Base-by-base conservation (phyloP, 2,329 filamentous ascomycete species). In the Colletotrichum spaethianum region DNA sequence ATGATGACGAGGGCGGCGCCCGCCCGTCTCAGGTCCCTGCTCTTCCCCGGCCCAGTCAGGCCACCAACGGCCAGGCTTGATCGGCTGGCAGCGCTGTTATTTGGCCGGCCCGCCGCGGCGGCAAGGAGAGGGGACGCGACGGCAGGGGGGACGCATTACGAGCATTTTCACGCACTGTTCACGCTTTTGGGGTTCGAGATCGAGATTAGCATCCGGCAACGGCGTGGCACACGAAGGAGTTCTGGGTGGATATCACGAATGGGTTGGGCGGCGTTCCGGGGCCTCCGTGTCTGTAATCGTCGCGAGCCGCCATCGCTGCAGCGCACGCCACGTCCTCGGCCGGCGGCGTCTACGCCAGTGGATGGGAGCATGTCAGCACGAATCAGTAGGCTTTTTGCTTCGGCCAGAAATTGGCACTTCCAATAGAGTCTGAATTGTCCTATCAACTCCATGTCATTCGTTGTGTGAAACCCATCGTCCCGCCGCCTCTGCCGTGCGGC, bases 21-120 rank as follows among this genome's bases (percentile, higher is more conserved):
- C 78, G 81, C 65, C 83, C 84, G 23, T 65, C 70, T 59, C 78
- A 83, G 53, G 78, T 86, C 57, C 87, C 87, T n/a, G 78, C 81
- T 53, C 74, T 89, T 62, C 86, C 87, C 38, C 68, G 76, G 6
- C 66, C 44, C 28, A 70, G 57, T 40, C 48, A 73, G 56, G 67
- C 56, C 33, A 68, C 69, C 46, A 74, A 75, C 57, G 73, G 73
- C 42, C 64, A 67, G 69, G 73, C 62, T 31, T 75, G 65, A 74
- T 23, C 16, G 48, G 55, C 38, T 57, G 23, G 7, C 31, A 6
- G 14, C 52, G 16, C 12, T 33, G 20, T 36, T 8, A 1, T 28
- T 59, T 14, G 46, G 31, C 50, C 65, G 33, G 20, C 56, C 44
- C 16, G 61, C 56, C n/a, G 44, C 31, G 20, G 33, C 42, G 20